These are phyloP conservation scores for Amauroascus niger DNA, from an alignment of 2,329 filamentous ascomycete species.

Conservation along the genomic window DNA sequence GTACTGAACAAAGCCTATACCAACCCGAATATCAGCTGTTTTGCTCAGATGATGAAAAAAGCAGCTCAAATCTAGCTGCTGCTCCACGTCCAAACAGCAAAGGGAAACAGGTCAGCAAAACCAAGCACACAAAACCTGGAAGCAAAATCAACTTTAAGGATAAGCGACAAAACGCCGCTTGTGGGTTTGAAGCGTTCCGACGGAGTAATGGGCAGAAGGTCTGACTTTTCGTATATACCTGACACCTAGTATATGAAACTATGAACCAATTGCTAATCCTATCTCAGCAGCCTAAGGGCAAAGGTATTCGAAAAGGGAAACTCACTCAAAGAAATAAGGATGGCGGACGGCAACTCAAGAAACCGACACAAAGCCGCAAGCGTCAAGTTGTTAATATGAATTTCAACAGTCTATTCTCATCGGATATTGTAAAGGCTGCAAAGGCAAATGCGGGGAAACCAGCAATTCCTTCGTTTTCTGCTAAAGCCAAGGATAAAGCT, in stretches of 20 bases:
- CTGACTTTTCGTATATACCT: neutral
- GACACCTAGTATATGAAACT: no score
- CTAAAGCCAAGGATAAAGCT: constrained; percentile 24
- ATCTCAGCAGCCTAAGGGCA: neutral
- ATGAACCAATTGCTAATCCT: neutral
- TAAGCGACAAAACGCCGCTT: constrained; percentile 2
- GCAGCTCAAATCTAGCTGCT: neutral
- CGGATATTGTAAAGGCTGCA: constrained; percentile 11
- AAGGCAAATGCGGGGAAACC: constrained; percentile 20
- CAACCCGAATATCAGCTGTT: neutral
- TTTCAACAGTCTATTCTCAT: constrained; percentile 12
- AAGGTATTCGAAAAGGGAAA: constrained; percentile 2
- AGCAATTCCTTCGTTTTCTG: constrained; percentile 21
- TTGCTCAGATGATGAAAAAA: constrained; percentile 9
- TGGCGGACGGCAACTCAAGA: neutral
- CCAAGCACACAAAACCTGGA: neutral
- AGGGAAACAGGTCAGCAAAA: neutral
- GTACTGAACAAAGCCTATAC: neutral
- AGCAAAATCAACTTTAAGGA: neutral
- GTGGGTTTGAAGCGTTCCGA: constrained; percentile 4
- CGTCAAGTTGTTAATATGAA: constrained; percentile 4
- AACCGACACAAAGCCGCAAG: neutral
- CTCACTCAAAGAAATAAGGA: neutral
- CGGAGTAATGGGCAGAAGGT: constrained; percentile 1
- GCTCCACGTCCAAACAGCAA: neutral